Evolutionary conservation across 257 asterid genomes (phyloP).

Genomic region (Eucommia ulmoides): DNA sequence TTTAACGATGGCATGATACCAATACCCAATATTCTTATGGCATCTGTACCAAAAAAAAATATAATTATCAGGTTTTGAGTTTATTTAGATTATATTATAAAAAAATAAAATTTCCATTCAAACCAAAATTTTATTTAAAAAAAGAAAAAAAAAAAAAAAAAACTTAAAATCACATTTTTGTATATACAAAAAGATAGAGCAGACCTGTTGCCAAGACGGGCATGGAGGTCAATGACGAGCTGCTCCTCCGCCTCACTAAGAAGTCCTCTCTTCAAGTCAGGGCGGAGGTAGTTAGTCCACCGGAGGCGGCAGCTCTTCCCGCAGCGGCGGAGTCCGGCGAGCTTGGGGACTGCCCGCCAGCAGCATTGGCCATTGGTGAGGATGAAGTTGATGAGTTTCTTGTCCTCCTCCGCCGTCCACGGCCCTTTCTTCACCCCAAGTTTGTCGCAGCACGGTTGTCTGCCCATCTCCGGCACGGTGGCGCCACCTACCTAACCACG

Average conservation of each 20-base stretch:
- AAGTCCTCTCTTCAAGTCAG: slow-evolving; percentile 89
- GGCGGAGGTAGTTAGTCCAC: slow-evolving; percentile 96
- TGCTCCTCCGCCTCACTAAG: slow-evolving; percentile 81
- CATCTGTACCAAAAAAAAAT: no score
- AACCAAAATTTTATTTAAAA: no score
- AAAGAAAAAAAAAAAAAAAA: no score
- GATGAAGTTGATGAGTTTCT: slow-evolving; percentile 67
- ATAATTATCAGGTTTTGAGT: no score
- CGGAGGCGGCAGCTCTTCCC: slow-evolving; percentile 97
- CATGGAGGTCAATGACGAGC: slow-evolving; percentile 84
- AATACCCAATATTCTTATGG: no score
- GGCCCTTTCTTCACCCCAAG: slow-evolving; percentile 97
- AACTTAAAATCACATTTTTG: no score
- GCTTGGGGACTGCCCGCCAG: slow-evolving; percentile 95
- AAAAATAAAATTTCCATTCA: no score
- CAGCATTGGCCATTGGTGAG: slow-evolving; percentile 92
- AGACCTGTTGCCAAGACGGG: slow-evolving; percentile 85
- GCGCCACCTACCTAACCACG: slow-evolving; percentile 1
- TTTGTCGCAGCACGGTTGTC: slow-evolving; percentile 97
- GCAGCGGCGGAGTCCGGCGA: slow-evolving; percentile 96
- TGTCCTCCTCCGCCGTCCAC: slow-evolving; percentile 96
- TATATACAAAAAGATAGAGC: no score
- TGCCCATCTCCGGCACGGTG: slow-evolving; percentile 37
- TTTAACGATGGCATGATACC: no score
- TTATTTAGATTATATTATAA: no score